Base-by-base conservation (phyloP, 148 eudicot species). In the Chenopodium berlandieri region DNA sequence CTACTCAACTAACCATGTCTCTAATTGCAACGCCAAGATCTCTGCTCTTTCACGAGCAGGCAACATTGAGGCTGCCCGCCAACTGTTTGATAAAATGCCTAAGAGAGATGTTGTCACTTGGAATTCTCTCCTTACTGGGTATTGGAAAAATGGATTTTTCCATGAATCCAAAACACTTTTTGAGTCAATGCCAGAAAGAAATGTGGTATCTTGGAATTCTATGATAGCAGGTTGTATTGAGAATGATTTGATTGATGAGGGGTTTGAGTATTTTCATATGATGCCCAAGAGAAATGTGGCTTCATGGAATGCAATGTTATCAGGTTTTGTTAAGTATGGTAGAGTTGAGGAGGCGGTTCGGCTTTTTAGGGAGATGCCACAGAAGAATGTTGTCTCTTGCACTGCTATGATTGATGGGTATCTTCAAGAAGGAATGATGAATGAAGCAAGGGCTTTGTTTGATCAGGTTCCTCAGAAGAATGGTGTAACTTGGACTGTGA, bases 331-430 rank as follows among this genome's bases (percentile, higher is more conserved):
- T 1, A 84, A 80, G 80, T 73, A 8, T 82, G 79, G 77, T 27
- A 81, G 68, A 71, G 65, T 83, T 4, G 82, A 82, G 12, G 85
- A 85, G 79, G 88, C 88, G 9, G 32, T 52, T 79, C 37, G 54
- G 73, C 71, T 88, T 54, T 88, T 86, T 77, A 71, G 69, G 2
- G 72, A 79, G 71, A 86, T 84, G 83, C 90, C 87, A 4, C 44
- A 71, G 48, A 84, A 72, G 77, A 82, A 84, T 82, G 86, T 86
- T 37, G 69, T 88, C n/a, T 86, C 90, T 63, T 88, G 74, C 71
- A 83, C 85, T 16, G 79, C 88, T 7, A 86, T 86, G 85, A 86
- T 88, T 71, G 80, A 86, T 82, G 88, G 87, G 81, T 88, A 79
- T 82, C 83, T 80, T 73, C 85, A 80, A 54, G 71, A 65, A 8